Percentiles rank a stretch among this genome's conserved stretches.
These are phyloP conservation scores for Claviceps pusilla DNA, from an alignment of 2,329 filamentous ascomycete species.

Conservation along the genomic window DNA sequence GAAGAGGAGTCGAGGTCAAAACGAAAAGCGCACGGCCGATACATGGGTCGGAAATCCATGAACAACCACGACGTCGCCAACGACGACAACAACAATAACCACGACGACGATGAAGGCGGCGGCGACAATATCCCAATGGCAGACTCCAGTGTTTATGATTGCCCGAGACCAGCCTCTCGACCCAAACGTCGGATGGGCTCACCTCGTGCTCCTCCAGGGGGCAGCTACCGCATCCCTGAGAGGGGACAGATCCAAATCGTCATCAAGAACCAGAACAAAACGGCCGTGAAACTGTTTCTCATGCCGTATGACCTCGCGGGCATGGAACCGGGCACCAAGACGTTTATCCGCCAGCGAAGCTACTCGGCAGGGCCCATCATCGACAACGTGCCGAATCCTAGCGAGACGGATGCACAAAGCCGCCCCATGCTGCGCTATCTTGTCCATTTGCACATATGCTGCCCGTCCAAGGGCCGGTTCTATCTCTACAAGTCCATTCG, in stretches of 20 bases:
- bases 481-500: constrained; percentile 86
- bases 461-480: constrained; percentile 64
- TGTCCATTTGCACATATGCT: constrained; percentile 86
- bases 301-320: constrained; percentile 83
- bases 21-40: constrained; percentile 33
- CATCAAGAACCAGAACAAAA: constrained; percentile 97
- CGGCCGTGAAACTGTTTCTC: constrained; percentile 88
- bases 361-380: constrained; percentile 80
- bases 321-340: constrained; percentile 91
- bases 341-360: constrained; percentile 84
- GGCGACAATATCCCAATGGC: constrained; percentile 9
- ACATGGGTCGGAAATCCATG: constrained; percentile 20
- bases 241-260: constrained; percentile 92
- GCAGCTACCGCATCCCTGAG: constrained; percentile 85
- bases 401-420: constrained; percentile 22
- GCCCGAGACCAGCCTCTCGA: constrained; percentile 15
- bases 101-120: too few species aligned
- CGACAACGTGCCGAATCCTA: constrained; percentile 37
- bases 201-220: constrained; percentile 54
- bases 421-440: constrained; percentile 74
- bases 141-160: constrained; percentile 16
- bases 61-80: constrained; percentile 16
- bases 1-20: constrained; percentile 32
- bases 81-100: too few species aligned
- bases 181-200: constrained; percentile 39